Conservation (phyloP, 2,329 filamentous ascomycete genomes). For the Lachnellula hyalina region DNA sequence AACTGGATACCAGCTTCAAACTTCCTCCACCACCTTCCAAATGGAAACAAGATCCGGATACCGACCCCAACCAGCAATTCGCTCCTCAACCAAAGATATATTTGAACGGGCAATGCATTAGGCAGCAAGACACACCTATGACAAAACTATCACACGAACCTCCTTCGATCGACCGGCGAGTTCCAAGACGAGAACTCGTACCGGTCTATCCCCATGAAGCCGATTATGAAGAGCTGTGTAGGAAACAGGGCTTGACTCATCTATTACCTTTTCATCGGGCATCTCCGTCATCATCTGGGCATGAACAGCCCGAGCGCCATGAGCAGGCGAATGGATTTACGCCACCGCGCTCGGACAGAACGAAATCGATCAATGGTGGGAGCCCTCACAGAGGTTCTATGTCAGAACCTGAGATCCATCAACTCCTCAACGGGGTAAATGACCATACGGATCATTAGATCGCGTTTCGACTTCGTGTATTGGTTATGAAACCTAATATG, state of each 20-base stretch:
- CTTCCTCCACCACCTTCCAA: slow-evolving; percentile 33
- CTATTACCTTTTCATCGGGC: slow-evolving; percentile 34
- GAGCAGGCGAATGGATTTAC: slow-evolving; percentile 27
- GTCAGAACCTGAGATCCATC: slow-evolving; percentile 1
- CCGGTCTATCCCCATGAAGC: slow-evolving; percentile 51
- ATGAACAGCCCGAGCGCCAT: slow-evolving; percentile 3
- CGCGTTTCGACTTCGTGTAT: not conserved
- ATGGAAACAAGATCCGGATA: slow-evolving; percentile 55
- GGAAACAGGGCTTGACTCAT: slow-evolving; percentile 53
- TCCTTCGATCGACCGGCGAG: slow-evolving; percentile 50
- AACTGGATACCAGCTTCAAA: slow-evolving; percentile 31
- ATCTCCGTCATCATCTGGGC: slow-evolving; percentile 1
- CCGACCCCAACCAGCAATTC: slow-evolving; percentile 46
- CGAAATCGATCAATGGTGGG: slow-evolving; percentile 28
- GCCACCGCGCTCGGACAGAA: slow-evolving; percentile 27
- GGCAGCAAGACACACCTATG: slow-evolving; percentile 45
- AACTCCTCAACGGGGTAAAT: slow-evolving; percentile 4
- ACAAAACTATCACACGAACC: slow-evolving; percentile 42
- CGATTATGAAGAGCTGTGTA: slow-evolving; percentile 50
- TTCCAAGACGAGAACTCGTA: slow-evolving; percentile 47
- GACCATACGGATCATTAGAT: not conserved
- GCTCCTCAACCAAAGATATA: slow-evolving; percentile 55
- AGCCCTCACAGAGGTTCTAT: slow-evolving; percentile 17
- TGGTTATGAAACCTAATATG: not conserved
- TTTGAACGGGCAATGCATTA: slow-evolving; percentile 48